A percentile compares a stretch with the other conserved stretches of the same genome.
Evolutionary conservation across 1,284 basidiomycete species (phyloP).

Genomic region (Pterula multifida): DNA sequence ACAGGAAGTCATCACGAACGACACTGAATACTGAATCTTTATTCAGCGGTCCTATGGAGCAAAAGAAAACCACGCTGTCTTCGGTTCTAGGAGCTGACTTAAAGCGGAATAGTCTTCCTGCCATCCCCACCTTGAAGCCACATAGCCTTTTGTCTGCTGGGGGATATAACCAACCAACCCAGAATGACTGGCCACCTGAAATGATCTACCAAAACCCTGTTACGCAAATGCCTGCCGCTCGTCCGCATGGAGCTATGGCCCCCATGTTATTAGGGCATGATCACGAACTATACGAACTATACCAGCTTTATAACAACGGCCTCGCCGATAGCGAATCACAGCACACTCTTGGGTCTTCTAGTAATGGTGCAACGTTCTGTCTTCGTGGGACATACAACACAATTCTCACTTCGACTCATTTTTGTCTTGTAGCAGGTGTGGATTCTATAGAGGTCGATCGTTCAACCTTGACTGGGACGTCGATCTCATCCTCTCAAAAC

Average conservation of each 20-base stretch:
- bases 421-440: too few relatives aligned
- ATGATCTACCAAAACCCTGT: not conserved
- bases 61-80: not conserved
- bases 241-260: not conserved
- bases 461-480: not conserved
- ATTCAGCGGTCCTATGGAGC: not conserved
- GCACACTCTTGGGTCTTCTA: not conserved
- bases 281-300: not conserved
- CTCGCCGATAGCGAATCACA: not conserved
- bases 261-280: not conserved
- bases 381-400: not conserved
- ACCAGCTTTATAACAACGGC: not conserved
- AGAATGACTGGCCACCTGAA: not conserved
- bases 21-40: not conserved
- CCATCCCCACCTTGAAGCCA: not conserved
- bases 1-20: not conserved
- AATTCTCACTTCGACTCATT: not conserved
- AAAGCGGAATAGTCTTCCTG: not conserved
- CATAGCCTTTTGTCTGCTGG: not conserved
- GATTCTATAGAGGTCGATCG: not conserved
- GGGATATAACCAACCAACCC: not conserved
- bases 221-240: not conserved
- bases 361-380: not conserved
- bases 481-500: not conserved
- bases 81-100: not conserved